A percentile compares a stretch with the other conserved stretches of the same genome.
These are phyloP conservation scores for Hypoxylon sp. DNA, from an alignment of 2,329 filamentous ascomycete species.

Conservation along the genomic window DNA sequence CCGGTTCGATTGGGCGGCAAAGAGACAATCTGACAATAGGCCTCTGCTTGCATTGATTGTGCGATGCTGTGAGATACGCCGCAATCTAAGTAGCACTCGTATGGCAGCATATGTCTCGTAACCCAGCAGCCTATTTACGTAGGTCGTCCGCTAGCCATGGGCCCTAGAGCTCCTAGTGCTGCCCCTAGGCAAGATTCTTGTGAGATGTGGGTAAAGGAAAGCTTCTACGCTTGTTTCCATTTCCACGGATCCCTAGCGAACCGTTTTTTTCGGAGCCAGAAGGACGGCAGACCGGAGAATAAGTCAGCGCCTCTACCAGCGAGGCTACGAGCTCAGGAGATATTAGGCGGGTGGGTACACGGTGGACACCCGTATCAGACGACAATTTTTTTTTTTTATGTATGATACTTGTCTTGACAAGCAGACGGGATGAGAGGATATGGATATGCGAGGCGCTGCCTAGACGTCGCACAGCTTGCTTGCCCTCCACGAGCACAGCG, in stretches of 20 bases:
- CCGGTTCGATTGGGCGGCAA: constrained; percentile 24
- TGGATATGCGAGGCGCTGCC: constrained; percentile 19
- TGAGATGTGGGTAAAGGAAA: constrained; percentile 17
- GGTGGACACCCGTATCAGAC: constrained; percentile 21
- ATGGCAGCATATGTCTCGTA: constrained; percentile 23
- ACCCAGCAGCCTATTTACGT: constrained; percentile 21
- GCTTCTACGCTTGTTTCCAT: constrained; percentile 24
- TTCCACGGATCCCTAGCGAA: constrained; percentile 6
- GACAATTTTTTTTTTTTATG: constrained; percentile 9
- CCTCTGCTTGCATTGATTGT: constrained; percentile 27
- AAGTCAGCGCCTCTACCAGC: constrained; percentile 14
- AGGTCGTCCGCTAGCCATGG: constrained; percentile 16
- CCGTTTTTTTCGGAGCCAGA: constrained; percentile 6
- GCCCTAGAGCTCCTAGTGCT: constrained; percentile 23
- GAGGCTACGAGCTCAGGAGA: constrained; percentile 11
- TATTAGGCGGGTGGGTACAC: constrained; percentile 36
- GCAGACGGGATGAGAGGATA: constrained; percentile 12
- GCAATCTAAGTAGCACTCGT: constrained; percentile 35
- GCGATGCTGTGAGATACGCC: constrained; percentile 22
- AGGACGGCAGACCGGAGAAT: constrained; percentile 23
- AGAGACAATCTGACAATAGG: constrained; percentile 22
- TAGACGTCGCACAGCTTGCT: constrained; percentile 35
- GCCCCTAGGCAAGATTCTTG: constrained; percentile 20
- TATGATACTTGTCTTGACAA: constrained; percentile 17
- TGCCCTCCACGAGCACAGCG: constrained; percentile 32